Evolutionary conservation across 129 eudicot genomes (phyloP), one percentile per base, ranked within the genome.

Genomic region (Helianthus tuberosus): DNA sequence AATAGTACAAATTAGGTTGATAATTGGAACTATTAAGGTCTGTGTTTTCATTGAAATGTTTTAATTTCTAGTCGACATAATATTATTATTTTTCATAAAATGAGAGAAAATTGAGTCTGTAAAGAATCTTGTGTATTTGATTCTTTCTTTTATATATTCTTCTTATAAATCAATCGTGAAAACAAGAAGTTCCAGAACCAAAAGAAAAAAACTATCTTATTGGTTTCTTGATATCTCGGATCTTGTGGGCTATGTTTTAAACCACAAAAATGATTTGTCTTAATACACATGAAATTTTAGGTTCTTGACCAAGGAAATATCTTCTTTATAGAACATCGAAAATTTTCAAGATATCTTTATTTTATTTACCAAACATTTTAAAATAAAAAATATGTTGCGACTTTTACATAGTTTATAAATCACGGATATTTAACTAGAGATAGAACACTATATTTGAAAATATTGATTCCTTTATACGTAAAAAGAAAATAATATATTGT

Each of bases 401-500:
- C 13, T 55, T 54, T 54, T 54, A 16, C 3, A 2, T 52, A 52
- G 59, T 15, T 5, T 52, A 52, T 52, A 14, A 14, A 15, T 52
- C 7, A 1, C 17, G 25, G n/a, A n/a, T 52, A 52, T 15, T 16
- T n/a, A 3, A 52, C 3, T 7, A 8, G 32, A 55, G 32, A 55
- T 17, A 55, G 62, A 55, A 55, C 35, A 55, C 62, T 17, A 8
- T 20, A 55, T 55, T 55, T 55, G 62, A 55, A 55, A 55, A 55
- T 2, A 9, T 54, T 17, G 27, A 54, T 11, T 6, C 12, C 11
- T 16, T 54, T 17, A 6, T 16, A 16, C 61, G 12, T 55, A 7
- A 55, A n/a, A 0, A 16, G 17, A 15, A 16, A 6, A 6, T n/a
- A 16, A n/a, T n/a, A n/a, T n/a, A n/a, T n/a, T n/a, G 12, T 7